phyloP scores from a whole-genome alignment of 177 flowering plant species.

The Telopea speciosissima region DNA sequence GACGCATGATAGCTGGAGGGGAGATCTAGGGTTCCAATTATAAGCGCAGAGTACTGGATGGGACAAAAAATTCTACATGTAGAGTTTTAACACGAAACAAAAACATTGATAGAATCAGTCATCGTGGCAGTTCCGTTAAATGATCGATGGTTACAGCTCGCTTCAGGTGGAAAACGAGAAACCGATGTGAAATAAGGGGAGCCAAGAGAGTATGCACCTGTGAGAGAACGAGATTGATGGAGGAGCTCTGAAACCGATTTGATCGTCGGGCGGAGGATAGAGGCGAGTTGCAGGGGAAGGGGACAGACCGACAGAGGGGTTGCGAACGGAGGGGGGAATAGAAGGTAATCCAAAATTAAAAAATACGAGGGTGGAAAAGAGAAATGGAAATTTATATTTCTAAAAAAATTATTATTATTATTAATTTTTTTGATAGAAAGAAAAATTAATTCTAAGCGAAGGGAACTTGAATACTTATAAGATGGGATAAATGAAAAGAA shows the following conservation, averaged over 20 bases:
- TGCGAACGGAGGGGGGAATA: too few relatives aligned
- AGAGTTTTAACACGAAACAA: slow-evolving; percentile 19
- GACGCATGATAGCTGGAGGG: slow-evolving; percentile 9
- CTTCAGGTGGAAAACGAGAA: slow-evolving; percentile 1
- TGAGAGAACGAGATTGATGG: slow-evolving; percentile 39
- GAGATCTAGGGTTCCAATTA: slow-evolving; percentile 39
- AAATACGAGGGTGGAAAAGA: too few relatives aligned
- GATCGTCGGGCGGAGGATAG: background rate
- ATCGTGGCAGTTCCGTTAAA: slow-evolving; percentile 1
- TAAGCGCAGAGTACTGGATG: slow-evolving; percentile 25
- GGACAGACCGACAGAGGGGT: too few relatives aligned
- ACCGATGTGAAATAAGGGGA: slow-evolving; percentile 4
- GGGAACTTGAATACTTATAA: too few relatives aligned
- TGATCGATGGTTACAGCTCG: background rate
- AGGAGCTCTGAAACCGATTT: slow-evolving; percentile 51
- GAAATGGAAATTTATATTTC: too few relatives aligned
- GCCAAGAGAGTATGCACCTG: slow-evolving; percentile 42
- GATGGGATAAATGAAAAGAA: too few relatives aligned
- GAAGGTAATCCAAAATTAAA: too few relatives aligned
- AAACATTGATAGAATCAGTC: background rate
- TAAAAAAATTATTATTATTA: too few relatives aligned
- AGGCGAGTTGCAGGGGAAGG: too few relatives aligned
- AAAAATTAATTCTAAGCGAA: too few relatives aligned
- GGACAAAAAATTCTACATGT: slow-evolving; percentile 23
- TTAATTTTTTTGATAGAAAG: too few relatives aligned